Percentiles rank a stretch among this genome's conserved stretches.
Conservation (phyloP, 2,329 filamentous ascomycete species). For the Aspergillus nomiae region DNA sequence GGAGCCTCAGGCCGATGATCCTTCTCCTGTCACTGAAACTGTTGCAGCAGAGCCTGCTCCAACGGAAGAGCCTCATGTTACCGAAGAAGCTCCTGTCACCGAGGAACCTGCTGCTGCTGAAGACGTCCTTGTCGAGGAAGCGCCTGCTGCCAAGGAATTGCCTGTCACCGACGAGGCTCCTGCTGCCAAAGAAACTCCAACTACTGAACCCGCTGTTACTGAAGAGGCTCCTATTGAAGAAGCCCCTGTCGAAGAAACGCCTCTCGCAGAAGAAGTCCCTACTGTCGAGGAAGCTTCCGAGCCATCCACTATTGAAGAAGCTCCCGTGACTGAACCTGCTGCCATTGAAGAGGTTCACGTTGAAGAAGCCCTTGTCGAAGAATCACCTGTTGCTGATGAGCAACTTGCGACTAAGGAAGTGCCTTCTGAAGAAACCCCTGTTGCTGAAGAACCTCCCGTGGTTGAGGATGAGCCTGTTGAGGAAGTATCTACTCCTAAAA, state of each 20-base stretch:
- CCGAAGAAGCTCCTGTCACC: conserved; percentile 14
- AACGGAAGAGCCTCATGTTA: conserved; percentile 15
- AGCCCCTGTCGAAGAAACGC: conserved; percentile 14
- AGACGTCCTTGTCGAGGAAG: conserved; percentile 10
- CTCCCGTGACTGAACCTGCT: conserved; percentile 16
- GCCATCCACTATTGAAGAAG: conserved; percentile 4
- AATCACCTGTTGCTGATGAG: conserved; percentile 18
- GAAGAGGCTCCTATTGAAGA: conserved; percentile 18
- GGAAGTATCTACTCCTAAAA: conserved; percentile 11
- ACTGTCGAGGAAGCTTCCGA: conserved; percentile 15
- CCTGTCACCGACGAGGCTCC: conserved; percentile 15
- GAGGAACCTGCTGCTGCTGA: conserved; percentile 18
- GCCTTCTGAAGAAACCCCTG: conserved; percentile 7
- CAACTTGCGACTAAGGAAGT: conserved; percentile 18
- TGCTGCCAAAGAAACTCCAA: conserved; percentile 16
- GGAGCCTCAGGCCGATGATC: neutral
- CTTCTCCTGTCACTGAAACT: conserved; percentile 2
- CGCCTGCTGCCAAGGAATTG: conserved; percentile 9
- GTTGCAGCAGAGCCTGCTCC: conserved; percentile 10
- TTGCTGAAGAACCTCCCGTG: neutral
- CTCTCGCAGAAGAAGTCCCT: conserved; percentile 14
- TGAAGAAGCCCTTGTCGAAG: conserved; percentile 15
- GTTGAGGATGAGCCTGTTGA: conserved; percentile 18
- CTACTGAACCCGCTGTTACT: conserved; percentile 12
- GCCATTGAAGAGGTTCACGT: conserved; percentile 9